Percentiles rank a stretch among this genome's conserved stretches.
phyloP scores from a whole-genome alignment of 108 stramenopile species.

The Skeletonema tropicum region DNA sequence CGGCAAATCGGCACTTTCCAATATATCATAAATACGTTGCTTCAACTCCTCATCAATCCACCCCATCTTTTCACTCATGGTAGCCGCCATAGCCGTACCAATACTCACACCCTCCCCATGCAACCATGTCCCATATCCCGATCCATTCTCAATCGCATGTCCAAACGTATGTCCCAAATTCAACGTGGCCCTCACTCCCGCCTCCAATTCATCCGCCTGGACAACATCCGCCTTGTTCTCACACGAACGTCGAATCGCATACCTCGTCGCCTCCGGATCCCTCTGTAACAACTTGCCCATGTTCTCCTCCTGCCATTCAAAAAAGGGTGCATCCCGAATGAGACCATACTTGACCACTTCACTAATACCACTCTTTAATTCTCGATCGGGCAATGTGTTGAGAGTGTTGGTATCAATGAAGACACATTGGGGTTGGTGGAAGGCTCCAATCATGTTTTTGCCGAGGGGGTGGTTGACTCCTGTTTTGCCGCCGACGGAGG shows the following conservation, averaged over 20 bases:
- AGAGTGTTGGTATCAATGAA: slow-evolving; percentile 89
- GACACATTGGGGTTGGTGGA: slow-evolving; percentile 97
- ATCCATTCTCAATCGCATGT: slow-evolving; percentile 96
- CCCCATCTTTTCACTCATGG: slow-evolving; percentile 88
- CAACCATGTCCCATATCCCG: slow-evolving; percentile 92
- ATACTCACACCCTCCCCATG: slow-evolving; percentile 98
- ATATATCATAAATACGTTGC: slow-evolving; percentile 63
- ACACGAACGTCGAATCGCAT: slow-evolving; percentile 89
- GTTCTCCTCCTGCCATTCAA: slow-evolving; percentile 92
- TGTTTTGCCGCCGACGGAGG: slow-evolving; percentile 97
- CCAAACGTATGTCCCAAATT: slow-evolving; percentile 99
- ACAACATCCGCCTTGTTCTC: slow-evolving; percentile 97
- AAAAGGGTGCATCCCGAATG: slow-evolving; percentile 90
- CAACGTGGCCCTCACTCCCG: slow-evolving; percentile 92
- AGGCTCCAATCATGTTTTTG: slow-evolving; percentile 99
- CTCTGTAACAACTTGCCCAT: slow-evolving; percentile 78
- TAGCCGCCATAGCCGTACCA: slow-evolving; percentile 96
- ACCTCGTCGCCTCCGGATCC: slow-evolving; percentile 77
- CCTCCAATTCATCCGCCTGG: slow-evolving; percentile 95
- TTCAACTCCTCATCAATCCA: slow-evolving; percentile 80
- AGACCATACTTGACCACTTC: slow-evolving; percentile 98
- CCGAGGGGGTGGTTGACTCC: slow-evolving; percentile 96
- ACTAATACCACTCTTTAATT: slow-evolving; percentile 88
- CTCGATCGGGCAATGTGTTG: slow-evolving; percentile 91
- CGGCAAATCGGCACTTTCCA: slow-evolving; percentile 77